Conservation (phyloP, 2,329 filamentous ascomycete species). For the Colletotrichum graminicola region DNA sequence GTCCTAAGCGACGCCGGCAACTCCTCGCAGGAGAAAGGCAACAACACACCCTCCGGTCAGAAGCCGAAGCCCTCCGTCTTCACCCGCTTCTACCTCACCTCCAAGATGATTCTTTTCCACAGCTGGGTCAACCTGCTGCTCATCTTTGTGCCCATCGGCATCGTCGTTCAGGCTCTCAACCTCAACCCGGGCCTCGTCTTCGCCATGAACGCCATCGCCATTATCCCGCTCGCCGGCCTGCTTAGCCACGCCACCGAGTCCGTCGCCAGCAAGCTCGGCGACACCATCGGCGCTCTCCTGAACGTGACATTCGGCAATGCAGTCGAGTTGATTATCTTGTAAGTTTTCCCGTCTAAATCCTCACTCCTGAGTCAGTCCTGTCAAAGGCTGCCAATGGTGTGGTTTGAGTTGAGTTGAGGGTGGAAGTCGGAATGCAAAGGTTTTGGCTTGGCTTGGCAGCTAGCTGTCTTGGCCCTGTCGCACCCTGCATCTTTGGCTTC, state of each 20-base stretch:
- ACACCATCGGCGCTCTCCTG: constrained; percentile 78
- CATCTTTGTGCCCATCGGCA: constrained; percentile 83
- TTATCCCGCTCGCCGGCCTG: constrained; percentile 79
- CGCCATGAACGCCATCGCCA: constrained; percentile 80
- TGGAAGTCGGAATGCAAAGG: background rate
- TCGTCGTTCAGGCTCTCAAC: constrained; percentile 70
- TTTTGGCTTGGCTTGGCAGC: constrained; percentile 31
- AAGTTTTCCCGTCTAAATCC: constrained; percentile 48
- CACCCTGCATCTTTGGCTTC: constrained; percentile 35
- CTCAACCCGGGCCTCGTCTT: constrained; percentile 71
- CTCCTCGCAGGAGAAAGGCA: constrained; percentile 41
- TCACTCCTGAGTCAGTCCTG: background rate
- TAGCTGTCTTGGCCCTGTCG: constrained; percentile 30
- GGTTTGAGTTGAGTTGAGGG: constrained; percentile 23
- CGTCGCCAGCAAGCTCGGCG: constrained; percentile 78
- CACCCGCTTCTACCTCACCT: constrained; percentile 37
- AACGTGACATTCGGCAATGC: constrained; percentile 86
- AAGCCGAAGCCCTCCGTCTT: constrained; percentile 25
- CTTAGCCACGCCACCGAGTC: constrained; percentile 81
- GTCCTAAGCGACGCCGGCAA: constrained; percentile 58
- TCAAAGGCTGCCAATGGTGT: background rate
- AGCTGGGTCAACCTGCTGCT: constrained; percentile 84
- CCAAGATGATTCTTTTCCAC: constrained; percentile 70
- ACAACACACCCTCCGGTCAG: constrained; percentile 44
- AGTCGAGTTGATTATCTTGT: constrained; percentile 84